phyloP scores from a whole-genome alignment of 129 eudicot species.

The Centrapalus pauciflorus region DNA sequence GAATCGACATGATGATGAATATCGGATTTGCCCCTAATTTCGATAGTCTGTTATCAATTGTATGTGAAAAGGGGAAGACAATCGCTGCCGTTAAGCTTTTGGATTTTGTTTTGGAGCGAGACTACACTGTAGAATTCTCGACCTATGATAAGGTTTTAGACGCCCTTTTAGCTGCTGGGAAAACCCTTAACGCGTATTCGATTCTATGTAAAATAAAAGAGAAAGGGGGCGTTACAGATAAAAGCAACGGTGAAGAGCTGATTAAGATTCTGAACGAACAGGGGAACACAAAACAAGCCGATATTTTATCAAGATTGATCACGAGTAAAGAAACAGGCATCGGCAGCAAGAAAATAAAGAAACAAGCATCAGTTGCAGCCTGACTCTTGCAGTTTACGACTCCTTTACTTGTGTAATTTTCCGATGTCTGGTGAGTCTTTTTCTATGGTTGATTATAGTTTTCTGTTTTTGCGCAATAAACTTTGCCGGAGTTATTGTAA shows the following conservation, averaged over 20 bases:
- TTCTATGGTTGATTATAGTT: slow-evolving; percentile 1
- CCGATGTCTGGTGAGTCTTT: slow-evolving; percentile 12
- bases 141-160: slow-evolving; percentile 87
- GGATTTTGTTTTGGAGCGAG: slow-evolving; percentile 80
- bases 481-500: slow-evolving; percentile 21
- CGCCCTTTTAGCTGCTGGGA: slow-evolving; percentile 72
- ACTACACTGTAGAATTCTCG: slow-evolving; percentile 43
- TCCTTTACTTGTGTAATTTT: neutral
- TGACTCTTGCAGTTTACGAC: slow-evolving; percentile 1
- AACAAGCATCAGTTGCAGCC: slow-evolving; percentile 36
- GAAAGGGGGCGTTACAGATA: slow-evolving; percentile 76
- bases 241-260: slow-evolving; percentile 57
- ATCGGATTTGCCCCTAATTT: slow-evolving; percentile 49
- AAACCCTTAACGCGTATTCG: slow-evolving; percentile 82
- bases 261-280: slow-evolving; percentile 69
- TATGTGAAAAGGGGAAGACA: slow-evolving; percentile 78
- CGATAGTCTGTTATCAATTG: slow-evolving; percentile 46
- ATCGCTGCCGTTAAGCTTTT: slow-evolving; percentile 73
- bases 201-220: slow-evolving; percentile 68
- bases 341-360: slow-evolving; percentile 57
- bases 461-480: slow-evolving; percentile 19
- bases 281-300: slow-evolving; percentile 90
- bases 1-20: slow-evolving; percentile 76
- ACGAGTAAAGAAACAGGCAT: slow-evolving; percentile 32
- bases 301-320: slow-evolving; percentile 67